These are phyloP conservation scores for Monoraphidium neglectum DNA, from an alignment of 139 green algal genomes.

Conservation along the genomic window DNA sequence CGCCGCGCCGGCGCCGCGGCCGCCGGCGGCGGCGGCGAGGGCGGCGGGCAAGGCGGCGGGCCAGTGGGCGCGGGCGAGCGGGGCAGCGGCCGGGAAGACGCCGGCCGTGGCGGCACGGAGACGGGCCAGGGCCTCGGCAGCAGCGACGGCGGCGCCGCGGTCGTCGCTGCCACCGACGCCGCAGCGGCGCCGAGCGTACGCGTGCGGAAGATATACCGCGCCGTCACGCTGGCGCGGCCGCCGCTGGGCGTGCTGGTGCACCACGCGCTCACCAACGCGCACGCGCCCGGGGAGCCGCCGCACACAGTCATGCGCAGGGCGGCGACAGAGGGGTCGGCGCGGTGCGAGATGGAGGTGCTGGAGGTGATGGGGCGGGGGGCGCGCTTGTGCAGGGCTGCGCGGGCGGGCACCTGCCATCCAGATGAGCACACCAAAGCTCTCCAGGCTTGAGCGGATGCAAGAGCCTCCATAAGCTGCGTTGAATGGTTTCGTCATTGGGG, in stretches of 20 bases:
- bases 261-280: slow-evolving; percentile 29
- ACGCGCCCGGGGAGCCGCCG: slow-evolving; percentile 33
- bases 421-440: too few species aligned
- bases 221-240: slow-evolving; percentile 10
- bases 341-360: slow-evolving; percentile 58
- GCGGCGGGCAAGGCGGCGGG: too few species aligned
- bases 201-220: slow-evolving; percentile 23
- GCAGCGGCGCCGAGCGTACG: background rate
- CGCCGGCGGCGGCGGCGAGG: too few species aligned
- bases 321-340: slow-evolving; percentile 16
- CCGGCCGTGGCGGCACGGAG: background rate
- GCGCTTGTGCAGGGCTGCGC: too few species aligned
- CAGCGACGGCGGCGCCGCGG: background rate
- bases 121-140: background rate
- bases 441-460: too few species aligned
- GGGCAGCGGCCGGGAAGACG: too few species aligned
- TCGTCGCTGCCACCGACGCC: background rate
- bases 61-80: too few species aligned
- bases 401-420: too few species aligned
- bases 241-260: slow-evolving; percentile 54
- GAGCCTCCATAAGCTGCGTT: too few species aligned
- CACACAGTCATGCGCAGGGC: slow-evolving; percentile 46
- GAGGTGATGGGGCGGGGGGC: slow-evolving; percentile 27
- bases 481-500: too few species aligned
- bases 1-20: background rate